Evolutionary conservation across 192 early-diverging fungal genomes (phyloP), one percentile per base, ranked within the genome.

Genomic region (Podila epigama): DNA sequence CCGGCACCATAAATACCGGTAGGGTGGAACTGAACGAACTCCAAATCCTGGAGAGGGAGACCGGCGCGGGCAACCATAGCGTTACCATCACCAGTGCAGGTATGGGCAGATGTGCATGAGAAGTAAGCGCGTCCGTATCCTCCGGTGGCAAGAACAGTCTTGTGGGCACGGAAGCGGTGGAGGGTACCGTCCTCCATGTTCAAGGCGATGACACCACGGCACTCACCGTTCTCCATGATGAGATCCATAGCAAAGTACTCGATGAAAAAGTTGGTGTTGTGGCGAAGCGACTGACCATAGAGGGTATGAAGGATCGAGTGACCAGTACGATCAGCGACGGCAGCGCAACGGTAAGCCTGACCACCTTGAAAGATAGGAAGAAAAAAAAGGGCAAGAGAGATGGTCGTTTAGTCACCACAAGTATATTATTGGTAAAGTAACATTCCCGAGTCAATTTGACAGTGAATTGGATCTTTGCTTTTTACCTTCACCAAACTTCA

Each of bases 11-110:
- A 99, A 81, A 99, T 97, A 79, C 97, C 97, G 42, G 96, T 97
- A 54, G 97, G 97, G 81, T 99, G 97, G 90, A 99, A 99, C 85
- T 99, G 97, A 32, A 99, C 95, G 79, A 98, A 98, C 85, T 99
- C 97, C 58, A 99, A 84, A 83, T 99, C 97, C 87, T 99, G 97
- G 60, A 96, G 89, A 20, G 97, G 97, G 44, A 99, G 86, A 41
- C 95, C 95, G 15, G 96, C 95, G 69, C 97, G 93, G 57, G 95
- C 90, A 42, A 96, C 96, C 97, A 99, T 99, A 51, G 97, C 97
- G 84, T 97, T 98, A 69, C 97, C 97, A 77, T 99, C 97, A 80
- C 97, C 97, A 42, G 97, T 98, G 87, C 96, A 98, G 31, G 96
- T 98, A 84, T 99, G 97, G 42, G 96, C 97, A 64, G 94, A 95